Evolutionary conservation across 352 stramenopile genomes (phyloP).

Genomic region (Globisporangium abappressorium): DNA sequence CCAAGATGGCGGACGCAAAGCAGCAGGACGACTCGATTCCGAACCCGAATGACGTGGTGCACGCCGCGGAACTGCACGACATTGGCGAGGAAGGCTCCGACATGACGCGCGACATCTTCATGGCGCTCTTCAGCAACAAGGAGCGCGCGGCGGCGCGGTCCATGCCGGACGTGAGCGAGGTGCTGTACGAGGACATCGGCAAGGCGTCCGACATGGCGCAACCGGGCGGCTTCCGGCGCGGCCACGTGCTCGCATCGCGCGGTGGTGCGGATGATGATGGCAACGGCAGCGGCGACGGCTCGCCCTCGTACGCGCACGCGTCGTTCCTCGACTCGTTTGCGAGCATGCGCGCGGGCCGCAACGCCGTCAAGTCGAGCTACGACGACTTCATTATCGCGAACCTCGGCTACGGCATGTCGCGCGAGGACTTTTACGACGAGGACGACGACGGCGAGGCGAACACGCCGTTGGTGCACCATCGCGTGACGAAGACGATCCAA

Average conservation of each 20-base stretch:
- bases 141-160: slow-evolving; percentile 40
- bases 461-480: slow-evolving; percentile 31
- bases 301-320: slow-evolving; percentile 41
- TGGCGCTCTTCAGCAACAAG: slow-evolving; percentile 55
- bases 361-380: slow-evolving; percentile 46
- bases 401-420: slow-evolving; percentile 35
- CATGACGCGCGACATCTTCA: slow-evolving; percentile 70
- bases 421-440: slow-evolving; percentile 31
- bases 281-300: slow-evolving; percentile 20
- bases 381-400: slow-evolving; percentile 54
- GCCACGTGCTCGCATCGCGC: slow-evolving; percentile 45
- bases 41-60: slow-evolving; percentile 1
- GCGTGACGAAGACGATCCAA: slow-evolving; percentile 11
- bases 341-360: slow-evolving; percentile 12
- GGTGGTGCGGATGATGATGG: slow-evolving; percentile 23
- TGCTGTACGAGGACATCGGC: slow-evolving; percentile 55
- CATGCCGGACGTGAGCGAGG: slow-evolving; percentile 50
- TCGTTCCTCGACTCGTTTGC: slow-evolving; percentile 46
- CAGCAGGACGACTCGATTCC: neutral
- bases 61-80: slow-evolving; percentile 41
- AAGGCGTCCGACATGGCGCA: slow-evolving; percentile 54
- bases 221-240: slow-evolving; percentile 51
- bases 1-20: slow-evolving; percentile 7
- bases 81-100: slow-evolving; percentile 57
- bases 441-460: slow-evolving; percentile 32